These are phyloP conservation scores for Wickerhamomyces bisporus DNA, from an alignment of 805 yeast species.

Conservation along the genomic window DNA sequence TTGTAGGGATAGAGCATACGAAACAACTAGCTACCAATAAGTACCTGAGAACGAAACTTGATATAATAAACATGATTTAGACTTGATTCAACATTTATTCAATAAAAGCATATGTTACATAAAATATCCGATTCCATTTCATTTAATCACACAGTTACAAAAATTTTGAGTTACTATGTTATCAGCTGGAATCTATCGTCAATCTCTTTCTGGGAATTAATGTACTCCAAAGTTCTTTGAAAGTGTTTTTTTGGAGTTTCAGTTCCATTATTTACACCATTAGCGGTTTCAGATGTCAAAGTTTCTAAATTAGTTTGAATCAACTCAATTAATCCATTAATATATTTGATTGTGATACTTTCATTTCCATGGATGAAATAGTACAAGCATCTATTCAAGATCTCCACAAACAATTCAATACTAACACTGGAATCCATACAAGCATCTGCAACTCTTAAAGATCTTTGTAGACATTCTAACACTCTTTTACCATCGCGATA, in stretches of 20 bases:
- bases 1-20: too few species aligned
- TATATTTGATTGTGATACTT: slow-evolving; percentile 62
- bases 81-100: too few species aligned
- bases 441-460: slow-evolving; percentile 89
- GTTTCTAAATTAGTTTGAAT: slow-evolving; percentile 55
- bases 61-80: too few species aligned
- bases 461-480: slow-evolving; percentile 83
- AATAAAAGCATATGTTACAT: too few species aligned
- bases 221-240: slow-evolving; percentile 66
- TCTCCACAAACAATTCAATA: slow-evolving; percentile 82
- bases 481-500: slow-evolving; percentile 64
- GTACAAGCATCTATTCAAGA: slow-evolving; percentile 78
- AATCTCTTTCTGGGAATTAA: slow-evolving; percentile 58
- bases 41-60: too few species aligned
- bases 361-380: slow-evolving; percentile 79
- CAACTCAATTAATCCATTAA: slow-evolving; percentile 82
- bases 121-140: too few species aligned
- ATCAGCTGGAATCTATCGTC: slow-evolving; percentile 67
- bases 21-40: neutral
- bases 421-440: slow-evolving; percentile 76
- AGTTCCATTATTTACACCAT: slow-evolving; percentile 6
- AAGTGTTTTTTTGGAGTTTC: slow-evolving; percentile 43
- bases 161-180: slow-evolving; percentile 25
- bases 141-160: too few species aligned
- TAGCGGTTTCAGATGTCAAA: slow-evolving; percentile 11